These are phyloP conservation scores for Roridomyces roridus DNA, from an alignment of 768 basidiomycete genomes.

Conservation along the genomic window DNA sequence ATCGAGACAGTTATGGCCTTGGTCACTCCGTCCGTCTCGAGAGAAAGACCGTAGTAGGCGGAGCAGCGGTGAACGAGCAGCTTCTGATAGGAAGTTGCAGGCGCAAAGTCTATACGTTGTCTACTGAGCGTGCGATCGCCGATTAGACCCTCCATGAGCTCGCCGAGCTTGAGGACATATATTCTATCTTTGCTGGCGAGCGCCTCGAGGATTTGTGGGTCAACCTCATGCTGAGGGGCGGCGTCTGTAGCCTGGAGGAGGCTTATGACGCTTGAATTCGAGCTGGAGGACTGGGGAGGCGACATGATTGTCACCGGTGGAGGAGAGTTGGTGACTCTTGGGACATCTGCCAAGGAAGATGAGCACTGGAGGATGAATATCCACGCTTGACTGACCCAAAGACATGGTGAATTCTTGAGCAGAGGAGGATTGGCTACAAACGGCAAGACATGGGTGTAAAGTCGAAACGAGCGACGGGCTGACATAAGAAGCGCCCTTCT, in stretches of 20 bases:
- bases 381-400: not conserved
- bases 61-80: constrained; percentile 88
- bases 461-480: not conserved
- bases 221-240: constrained; percentile 53
- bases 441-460: constrained; percentile 13
- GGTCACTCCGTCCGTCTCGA: constrained; percentile 68
- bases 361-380: not conserved
- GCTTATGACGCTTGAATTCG: constrained; percentile 21
- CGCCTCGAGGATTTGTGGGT: constrained; percentile 84
- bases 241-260: constrained; percentile 22
- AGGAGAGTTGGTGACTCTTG: constrained; percentile 6
- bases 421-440: constrained; percentile 12
- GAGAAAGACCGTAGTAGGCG: constrained; percentile 76
- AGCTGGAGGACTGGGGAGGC: constrained; percentile 19
- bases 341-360: not conserved
- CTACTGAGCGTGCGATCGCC: constrained; percentile 65
- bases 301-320: constrained; percentile 25
- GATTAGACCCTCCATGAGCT: constrained; percentile 83
- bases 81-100: constrained; percentile 82
- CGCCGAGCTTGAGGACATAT: constrained; percentile 88
- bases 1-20: constrained; percentile 67
- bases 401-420: constrained; percentile 9
- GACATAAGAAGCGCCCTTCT: not conserved
- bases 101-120: constrained; percentile 66
- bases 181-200: constrained; percentile 88